phyloP scores from a whole-genome alignment of 805 yeast species.

The Saturnispora quitensis region DNA sequence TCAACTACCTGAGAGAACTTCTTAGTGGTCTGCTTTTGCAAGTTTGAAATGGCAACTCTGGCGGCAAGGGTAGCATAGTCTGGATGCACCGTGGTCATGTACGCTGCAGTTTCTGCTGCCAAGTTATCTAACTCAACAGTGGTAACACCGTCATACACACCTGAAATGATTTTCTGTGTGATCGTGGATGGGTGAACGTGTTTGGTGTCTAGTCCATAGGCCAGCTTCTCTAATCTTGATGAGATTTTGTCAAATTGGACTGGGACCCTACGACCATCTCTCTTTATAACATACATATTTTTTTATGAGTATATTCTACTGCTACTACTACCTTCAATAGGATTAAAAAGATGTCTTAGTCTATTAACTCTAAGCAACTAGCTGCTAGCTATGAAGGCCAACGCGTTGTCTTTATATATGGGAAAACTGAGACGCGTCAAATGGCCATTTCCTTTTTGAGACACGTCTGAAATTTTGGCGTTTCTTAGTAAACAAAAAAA shows the following conservation, averaged over 20 bases:
- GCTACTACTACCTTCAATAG: background rate
- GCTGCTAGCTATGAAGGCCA: background rate
- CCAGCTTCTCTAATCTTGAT: slow-evolving; percentile 85
- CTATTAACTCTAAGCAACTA: background rate
- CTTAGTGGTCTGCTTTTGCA: slow-evolving; percentile 90
- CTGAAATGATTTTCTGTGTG: slow-evolving; percentile 91
- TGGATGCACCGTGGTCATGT: slow-evolving; percentile 97
- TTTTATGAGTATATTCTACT: background rate
- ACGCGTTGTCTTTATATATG: slow-evolving; percentile 5
- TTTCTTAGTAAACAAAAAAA: background rate
- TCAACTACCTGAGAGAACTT: slow-evolving; percentile 70
- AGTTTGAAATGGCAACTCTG: slow-evolving; percentile 86
- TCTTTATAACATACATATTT: slow-evolving; percentile 71
- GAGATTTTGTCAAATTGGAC: slow-evolving; percentile 96
- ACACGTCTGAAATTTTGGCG: background rate
- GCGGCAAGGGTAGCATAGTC: slow-evolving; percentile 94
- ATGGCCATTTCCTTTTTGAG: background rate
- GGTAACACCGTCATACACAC: slow-evolving; percentile 95
- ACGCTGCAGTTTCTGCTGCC: slow-evolving; percentile 94
- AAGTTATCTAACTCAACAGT: slow-evolving; percentile 76
- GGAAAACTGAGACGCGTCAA: slow-evolving; percentile 3
- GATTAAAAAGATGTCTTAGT: background rate
- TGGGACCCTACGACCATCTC: slow-evolving; percentile 93
- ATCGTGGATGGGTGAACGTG: slow-evolving; percentile 94
- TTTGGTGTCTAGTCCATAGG: slow-evolving; percentile 85